Percentiles rank a stretch among this genome's conserved stretches.
These are phyloP conservation scores for Trametes versicolor DNA, from an alignment of 1,284 basidiomycete genomes.

Conservation along the genomic window DNA sequence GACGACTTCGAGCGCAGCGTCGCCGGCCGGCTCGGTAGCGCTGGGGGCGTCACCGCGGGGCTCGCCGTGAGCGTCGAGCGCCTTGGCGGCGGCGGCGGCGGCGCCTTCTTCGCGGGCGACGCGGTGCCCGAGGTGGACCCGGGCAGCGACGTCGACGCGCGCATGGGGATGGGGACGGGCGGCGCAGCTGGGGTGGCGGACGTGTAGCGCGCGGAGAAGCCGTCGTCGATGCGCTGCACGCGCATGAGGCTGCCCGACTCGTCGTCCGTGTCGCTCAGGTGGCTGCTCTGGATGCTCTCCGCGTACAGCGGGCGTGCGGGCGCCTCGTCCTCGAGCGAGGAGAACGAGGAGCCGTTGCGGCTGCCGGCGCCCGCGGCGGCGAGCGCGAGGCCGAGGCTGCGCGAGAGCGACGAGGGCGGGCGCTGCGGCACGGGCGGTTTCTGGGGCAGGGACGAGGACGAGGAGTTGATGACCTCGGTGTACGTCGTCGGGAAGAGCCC, in stretches of 20 bases:
- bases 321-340: conserved; percentile 38
- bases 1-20: conserved; percentile 37
- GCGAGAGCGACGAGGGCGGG: conserved; percentile 27
- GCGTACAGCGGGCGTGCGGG: conserved; percentile 42
- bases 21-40: conserved; percentile 33
- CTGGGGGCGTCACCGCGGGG: conserved; percentile 27
- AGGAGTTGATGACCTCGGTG: conserved; percentile 59
- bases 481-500: conserved; percentile 84
- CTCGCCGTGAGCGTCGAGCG: conserved; percentile 31
- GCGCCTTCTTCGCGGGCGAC: conserved; percentile 35
- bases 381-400: conserved; percentile 18
- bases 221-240: conserved; percentile 30
- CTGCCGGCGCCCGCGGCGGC: conserved; percentile 20
- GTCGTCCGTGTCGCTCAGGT: conserved; percentile 26
- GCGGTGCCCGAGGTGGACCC: background rate
- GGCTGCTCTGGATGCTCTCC: conserved; percentile 40
- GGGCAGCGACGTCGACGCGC: conserved; percentile 14
- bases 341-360: conserved; percentile 28
- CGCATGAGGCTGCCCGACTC: conserved; percentile 33
- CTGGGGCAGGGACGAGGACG: conserved; percentile 34
- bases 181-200: conserved; percentile 18
- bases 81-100: conserved; percentile 46
- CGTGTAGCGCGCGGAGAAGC: conserved; percentile 30
- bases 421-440: conserved; percentile 46
- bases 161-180: conserved; percentile 17